Percentiles rank a stretch among this genome's conserved stretches.
These are phyloP conservation scores for Trichosporon ovoides DNA, from an alignment of 1,284 basidiomycete species.

Conservation along the genomic window DNA sequence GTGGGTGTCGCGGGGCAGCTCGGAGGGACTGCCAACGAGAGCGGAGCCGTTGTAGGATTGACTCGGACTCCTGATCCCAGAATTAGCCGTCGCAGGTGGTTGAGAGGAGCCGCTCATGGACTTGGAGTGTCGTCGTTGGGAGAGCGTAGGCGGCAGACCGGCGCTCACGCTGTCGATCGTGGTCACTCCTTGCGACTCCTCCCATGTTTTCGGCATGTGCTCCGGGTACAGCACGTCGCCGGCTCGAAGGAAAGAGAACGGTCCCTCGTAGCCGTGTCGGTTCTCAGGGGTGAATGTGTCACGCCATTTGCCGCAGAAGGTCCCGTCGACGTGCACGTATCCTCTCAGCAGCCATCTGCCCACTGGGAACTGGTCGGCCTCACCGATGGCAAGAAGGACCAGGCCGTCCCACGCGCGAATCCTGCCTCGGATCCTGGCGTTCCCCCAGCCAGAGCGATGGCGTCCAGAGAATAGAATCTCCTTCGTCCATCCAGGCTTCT, in stretches of 20 bases:
- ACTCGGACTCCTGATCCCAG: background rate
- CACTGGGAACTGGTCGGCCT: constrained; percentile 22
- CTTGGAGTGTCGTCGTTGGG: background rate
- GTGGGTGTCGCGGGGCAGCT: background rate
- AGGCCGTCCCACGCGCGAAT: constrained; percentile 48
- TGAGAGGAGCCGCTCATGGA: background rate
- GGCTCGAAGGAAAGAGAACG: constrained; percentile 38
- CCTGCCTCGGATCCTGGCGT: constrained; percentile 37
- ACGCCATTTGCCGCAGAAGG: constrained; percentile 45
- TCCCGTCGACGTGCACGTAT: constrained; percentile 44
- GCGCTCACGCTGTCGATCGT: background rate
- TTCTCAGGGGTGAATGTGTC: constrained; percentile 44
- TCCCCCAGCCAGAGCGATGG: constrained; percentile 34
- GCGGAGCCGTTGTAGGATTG: background rate
- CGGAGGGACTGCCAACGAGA: background rate
- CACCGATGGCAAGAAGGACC: constrained; percentile 29
- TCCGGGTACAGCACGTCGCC: constrained; percentile 37
- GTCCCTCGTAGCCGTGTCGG: constrained; percentile 40
- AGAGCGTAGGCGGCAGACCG: background rate
- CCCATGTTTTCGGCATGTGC: constrained; percentile 33
- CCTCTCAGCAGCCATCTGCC: constrained; percentile 47
- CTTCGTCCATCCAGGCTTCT: constrained; percentile 46
- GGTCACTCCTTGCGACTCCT: background rate
- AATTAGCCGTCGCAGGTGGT: background rate
- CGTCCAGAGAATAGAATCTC: constrained; percentile 46